These are phyloP conservation scores for Trichoderma sp. DNA, from an alignment of 2,329 filamentous ascomycete species.

Conservation along the genomic window DNA sequence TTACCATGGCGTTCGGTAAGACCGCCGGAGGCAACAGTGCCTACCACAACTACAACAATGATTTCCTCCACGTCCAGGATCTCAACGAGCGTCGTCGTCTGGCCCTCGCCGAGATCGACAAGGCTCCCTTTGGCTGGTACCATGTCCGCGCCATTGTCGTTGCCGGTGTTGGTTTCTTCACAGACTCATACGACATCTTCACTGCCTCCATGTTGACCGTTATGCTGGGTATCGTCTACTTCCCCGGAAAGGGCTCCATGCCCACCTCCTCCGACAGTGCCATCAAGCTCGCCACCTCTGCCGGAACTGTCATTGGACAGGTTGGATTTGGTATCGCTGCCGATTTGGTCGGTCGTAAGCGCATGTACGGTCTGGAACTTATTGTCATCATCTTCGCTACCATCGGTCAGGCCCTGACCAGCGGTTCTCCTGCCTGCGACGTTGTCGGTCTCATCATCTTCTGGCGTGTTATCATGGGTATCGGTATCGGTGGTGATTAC, in stretches of 20 bases:
- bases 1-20: conserved; percentile 34
- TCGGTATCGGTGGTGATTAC: conserved; percentile 61
- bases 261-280: conserved; percentile 71
- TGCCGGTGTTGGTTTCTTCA: conserved; percentile 86
- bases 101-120: conserved; percentile 79
- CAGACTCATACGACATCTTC: conserved; percentile 83
- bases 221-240: conserved; percentile 81
- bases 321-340: conserved; percentile 77
- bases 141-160: conserved; percentile 76
- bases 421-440: conserved; percentile 62
- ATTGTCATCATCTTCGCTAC: conserved; percentile 81
- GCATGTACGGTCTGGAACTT: conserved; percentile 71
- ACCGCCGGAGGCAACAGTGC: conserved; percentile 68
- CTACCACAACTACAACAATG: conserved; percentile 77
- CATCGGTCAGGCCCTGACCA: conserved; percentile 68
- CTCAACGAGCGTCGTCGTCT: conserved; percentile 77
- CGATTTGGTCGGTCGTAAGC: conserved; percentile 75
- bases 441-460: conserved; percentile 71
- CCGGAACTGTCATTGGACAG: conserved; percentile 81
- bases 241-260: conserved; percentile 58
- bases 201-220: conserved; percentile 70
- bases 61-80: conserved; percentile 65
- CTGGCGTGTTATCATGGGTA: conserved; percentile 74
- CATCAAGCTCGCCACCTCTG: conserved; percentile 83
- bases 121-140: conserved; percentile 81